Conservation (phyloP, 1,139 yeast genomes). For the Diutina scorzettiae region DNA sequence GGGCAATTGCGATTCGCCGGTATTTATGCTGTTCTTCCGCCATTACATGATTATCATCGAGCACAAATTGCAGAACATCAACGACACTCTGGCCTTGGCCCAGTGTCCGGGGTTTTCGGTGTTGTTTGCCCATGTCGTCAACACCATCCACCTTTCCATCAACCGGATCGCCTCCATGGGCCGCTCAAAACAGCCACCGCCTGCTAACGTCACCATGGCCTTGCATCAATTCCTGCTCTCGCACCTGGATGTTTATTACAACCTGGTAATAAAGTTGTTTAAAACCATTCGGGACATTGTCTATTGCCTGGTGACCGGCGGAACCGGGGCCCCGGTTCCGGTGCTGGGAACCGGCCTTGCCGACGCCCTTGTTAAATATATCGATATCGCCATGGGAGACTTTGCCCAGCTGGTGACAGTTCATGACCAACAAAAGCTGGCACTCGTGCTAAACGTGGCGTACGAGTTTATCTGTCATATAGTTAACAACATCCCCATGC, state of each 20-base stretch:
- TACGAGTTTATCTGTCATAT: constrained; percentile 35
- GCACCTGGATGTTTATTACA: constrained; percentile 21
- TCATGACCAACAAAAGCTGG: constrained; percentile 33
- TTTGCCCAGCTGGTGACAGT: constrained; percentile 31
- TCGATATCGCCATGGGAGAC: constrained; percentile 23
- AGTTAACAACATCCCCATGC: constrained; percentile 19
- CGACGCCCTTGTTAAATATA: constrained; percentile 9
- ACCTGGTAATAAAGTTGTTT: constrained; percentile 29
- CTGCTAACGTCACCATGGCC: constrained; percentile 7
- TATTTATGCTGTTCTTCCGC: constrained; percentile 64
- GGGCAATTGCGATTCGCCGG: constrained; percentile 44
- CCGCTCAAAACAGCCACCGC: not conserved
- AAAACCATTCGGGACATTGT: constrained; percentile 34
- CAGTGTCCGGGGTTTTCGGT: constrained; percentile 25
- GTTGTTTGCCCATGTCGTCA: constrained; percentile 26
- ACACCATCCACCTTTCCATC: constrained; percentile 25
- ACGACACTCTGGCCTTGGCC: constrained; percentile 14
- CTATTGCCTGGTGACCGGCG: constrained; percentile 13
- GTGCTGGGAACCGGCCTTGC: not conserved
- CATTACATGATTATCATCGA: constrained; percentile 39
- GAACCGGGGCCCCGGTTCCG: not conserved
- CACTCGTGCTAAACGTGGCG: constrained; percentile 32
- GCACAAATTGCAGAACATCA: constrained; percentile 6
- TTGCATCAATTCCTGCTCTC: constrained; percentile 4
- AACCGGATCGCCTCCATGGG: constrained; percentile 15